Evolutionary conservation across 148 eudicot genomes (phyloP), one percentile per base, ranked within the genome.

Genomic region (Simmondsia chinensis): DNA sequence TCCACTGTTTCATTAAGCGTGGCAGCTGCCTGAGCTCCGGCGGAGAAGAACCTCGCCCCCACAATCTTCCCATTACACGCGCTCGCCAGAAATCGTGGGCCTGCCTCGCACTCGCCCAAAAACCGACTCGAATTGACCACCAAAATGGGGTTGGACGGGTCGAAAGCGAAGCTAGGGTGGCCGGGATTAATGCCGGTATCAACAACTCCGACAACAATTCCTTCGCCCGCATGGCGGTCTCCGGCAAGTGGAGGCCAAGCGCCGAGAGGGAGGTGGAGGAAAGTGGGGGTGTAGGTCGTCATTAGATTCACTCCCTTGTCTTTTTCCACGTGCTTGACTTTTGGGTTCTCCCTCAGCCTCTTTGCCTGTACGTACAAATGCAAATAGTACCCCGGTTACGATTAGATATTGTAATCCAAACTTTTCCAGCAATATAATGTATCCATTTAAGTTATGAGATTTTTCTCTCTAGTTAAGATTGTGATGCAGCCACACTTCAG

Each of bases 21-120:
- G n/a, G 75, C 65, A 29, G 64, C 74, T 12, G 89, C 86, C 53
- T 69, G 73, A 41, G 94, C 96, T 31, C 99, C 99, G 34, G 77
- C 58, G 26, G 96, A 66, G 43, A 86, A 86, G 65, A 64, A 93
- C 72, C 83, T 68, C 1, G 96, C 99, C 1, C 89, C 76, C 26
- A 82, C 67, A 6, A 93, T 82, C 72, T 93, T 93, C 34, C 96
- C 94, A 37, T 93, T 93, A 67, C 99, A 93, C 7, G 94, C 63
- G 14, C 28, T 53, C 3, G 29, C 32, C 5, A 94, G 96, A 37
- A 93, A 93, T 2, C 38, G 53, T 13, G 99, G 94, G 0, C 99
- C 99, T 0, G 55, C 60, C 50, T 93, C 77, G 16, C 99, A 93
- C 11, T 39, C 72, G 7, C 89, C 75, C 2, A 72, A 61, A 48